A percentile compares a stretch with the other conserved stretches of the same genome.
Conservation (phyloP, 257 asterid species). For the Plantago major region DNA sequence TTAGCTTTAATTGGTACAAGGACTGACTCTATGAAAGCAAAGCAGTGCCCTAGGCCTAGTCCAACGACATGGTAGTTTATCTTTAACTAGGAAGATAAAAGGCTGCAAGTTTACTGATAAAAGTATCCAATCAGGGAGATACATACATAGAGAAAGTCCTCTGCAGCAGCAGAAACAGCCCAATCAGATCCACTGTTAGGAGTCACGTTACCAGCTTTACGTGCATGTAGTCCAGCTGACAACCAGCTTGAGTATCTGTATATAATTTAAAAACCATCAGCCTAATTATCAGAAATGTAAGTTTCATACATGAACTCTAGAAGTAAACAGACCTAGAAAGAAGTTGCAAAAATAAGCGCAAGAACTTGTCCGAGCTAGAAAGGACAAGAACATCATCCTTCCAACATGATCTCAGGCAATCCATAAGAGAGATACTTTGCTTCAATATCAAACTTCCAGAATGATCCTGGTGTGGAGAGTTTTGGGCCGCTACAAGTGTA, state of each 20-base stretch:
- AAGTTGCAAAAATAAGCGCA: conserved; percentile 92
- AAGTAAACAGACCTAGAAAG: conserved; percentile 65
- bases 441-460: conserved; percentile 53
- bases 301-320: conserved; percentile 7
- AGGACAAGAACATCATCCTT: conserved; percentile 78
- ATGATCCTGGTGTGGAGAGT: conserved; percentile 34
- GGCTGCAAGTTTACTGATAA: neutral
- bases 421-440: conserved; percentile 79
- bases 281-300: conserved; percentile 9
- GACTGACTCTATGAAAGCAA: no score
- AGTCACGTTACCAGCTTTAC: conserved; percentile 54
- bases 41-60: no score
- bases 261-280: conserved; percentile 21
- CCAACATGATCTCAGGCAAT: conserved; percentile 93
- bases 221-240: conserved; percentile 73
- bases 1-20: no score
- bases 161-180: conserved; percentile 84
- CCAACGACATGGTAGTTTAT: neutral
- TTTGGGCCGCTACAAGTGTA: conserved; percentile 48
- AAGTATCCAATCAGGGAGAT: conserved; percentile 22
- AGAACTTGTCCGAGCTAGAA: conserved; percentile 90
- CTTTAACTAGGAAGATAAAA: conserved; percentile 15
- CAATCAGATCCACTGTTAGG: conserved; percentile 68
- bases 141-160: conserved; percentile 75
- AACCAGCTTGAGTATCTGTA: conserved; percentile 85